Percentiles rank a stretch among this genome's conserved stretches.
phyloP scores from a whole-genome alignment of 2,329 filamentous ascomycete genomes.

The Fusarium falciforme region DNA sequence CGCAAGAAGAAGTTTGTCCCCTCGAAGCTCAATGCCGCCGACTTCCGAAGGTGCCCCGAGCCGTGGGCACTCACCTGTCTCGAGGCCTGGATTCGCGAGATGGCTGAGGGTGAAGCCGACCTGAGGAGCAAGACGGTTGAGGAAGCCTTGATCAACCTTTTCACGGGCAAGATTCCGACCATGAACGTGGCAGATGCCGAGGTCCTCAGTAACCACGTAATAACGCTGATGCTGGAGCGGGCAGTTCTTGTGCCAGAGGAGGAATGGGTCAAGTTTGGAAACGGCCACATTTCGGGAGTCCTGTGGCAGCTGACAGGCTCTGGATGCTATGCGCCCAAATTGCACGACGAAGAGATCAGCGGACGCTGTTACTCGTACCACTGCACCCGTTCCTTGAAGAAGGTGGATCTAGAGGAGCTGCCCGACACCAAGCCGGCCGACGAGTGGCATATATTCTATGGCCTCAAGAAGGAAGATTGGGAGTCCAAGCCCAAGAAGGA shows the following conservation, averaged over 20 bases:
- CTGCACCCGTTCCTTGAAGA: slow-evolving; percentile 93
- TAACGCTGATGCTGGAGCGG: slow-evolving; percentile 81
- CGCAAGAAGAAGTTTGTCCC: slow-evolving; percentile 87
- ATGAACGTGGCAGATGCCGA: slow-evolving; percentile 99
- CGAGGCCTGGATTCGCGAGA: slow-evolving; percentile 84
- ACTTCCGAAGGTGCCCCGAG: slow-evolving; percentile 87
- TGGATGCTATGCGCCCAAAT: slow-evolving; percentile 88
- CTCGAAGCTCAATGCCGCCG: slow-evolving; percentile 80
- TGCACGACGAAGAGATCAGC: slow-evolving; percentile 77
- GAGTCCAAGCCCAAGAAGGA: slow-evolving; percentile 84
- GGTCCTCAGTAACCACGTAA: slow-evolving; percentile 80
- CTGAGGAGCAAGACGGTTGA: slow-evolving; percentile 86
- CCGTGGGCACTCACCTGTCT: slow-evolving; percentile 96
- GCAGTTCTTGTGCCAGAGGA: slow-evolving; percentile 87
- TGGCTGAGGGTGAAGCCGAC: slow-evolving; percentile 92
- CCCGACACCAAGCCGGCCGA: slow-evolving; percentile 74
- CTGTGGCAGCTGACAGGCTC: slow-evolving; percentile 91
- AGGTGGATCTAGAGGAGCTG: slow-evolving; percentile 86
- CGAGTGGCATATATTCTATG: slow-evolving; percentile 93
- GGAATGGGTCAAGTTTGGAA: slow-evolving; percentile 96
- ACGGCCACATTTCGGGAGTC: slow-evolving; percentile 85
- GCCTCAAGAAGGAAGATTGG: slow-evolving; percentile 80
- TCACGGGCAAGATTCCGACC: slow-evolving; percentile 94
- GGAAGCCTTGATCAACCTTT: slow-evolving; percentile 88
- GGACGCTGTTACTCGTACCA: slow-evolving; percentile 93